Evolutionary conservation across 345 rosid species (phyloP), one percentile per base, ranked within the genome.

Genomic region (Corymbia maculata): DNA sequence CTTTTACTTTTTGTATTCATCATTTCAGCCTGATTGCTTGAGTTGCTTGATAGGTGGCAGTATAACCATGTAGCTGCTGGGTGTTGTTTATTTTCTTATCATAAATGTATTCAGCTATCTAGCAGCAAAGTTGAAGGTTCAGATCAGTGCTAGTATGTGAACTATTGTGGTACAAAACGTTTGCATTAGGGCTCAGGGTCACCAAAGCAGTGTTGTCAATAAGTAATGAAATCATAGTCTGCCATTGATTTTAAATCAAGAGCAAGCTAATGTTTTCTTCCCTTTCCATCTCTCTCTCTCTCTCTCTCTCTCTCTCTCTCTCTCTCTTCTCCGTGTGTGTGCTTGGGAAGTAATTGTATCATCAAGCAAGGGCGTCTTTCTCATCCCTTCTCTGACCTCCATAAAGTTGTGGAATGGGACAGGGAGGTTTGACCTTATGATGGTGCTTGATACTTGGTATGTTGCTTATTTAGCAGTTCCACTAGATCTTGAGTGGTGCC

Each of bases 1-100:
- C 88, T 88, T 88, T 90, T 68, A 52, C 85, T 75, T 87, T 89
- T 51, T 68, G 85, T 93, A 87, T 86, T 79, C 87, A 79, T 86
- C 51, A 51, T 82, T 75, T 75, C 49, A 36, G 82, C 82, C 28
- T 85, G 50, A 93, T 91, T 92, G 88, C 85, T 92, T 86, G 86
- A 89, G 90, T 89, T 89, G 84, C 84, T 66, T 82, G 90, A 45
- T 51, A 79, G 85, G 88, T 52, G 47, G 42, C 28, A 85, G 28
- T 32, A 85, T 51, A 16, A 85, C 26, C 85, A 47, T 87, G 86
- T 87, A 84, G 90, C 47, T 90, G 91, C 89, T 86, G 89, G 90
- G 90, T 88, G 44, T 55, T 84, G 50, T 92, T 89, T 89, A 89
- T 44, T 75, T 75, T 75, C 49, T 42, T 26, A 42, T 75, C 82